A percentile compares a stretch with the other conserved stretches of the same genome.
These are phyloP conservation scores for Suhomyces kilbournensis DNA, from an alignment of 805 yeast species.

Conservation along the genomic window DNA sequence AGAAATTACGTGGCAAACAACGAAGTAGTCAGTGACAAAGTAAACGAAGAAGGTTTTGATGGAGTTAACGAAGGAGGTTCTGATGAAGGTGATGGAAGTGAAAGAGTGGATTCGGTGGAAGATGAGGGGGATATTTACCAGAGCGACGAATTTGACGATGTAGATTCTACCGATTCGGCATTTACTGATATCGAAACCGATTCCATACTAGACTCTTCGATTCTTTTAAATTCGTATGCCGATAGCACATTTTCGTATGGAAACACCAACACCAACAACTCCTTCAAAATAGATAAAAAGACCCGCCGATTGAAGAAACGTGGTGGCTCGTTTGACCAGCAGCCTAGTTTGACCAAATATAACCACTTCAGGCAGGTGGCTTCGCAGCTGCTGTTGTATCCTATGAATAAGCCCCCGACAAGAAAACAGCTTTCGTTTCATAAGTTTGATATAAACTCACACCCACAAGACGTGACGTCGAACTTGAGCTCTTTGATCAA, in stretches of 20 bases:
- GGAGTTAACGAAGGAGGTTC: neutral
- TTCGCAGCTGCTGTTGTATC: conserved; percentile 2
- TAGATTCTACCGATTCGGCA: conserved; percentile 37
- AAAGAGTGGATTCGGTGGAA: conserved; percentile 9
- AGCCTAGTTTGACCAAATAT: conserved; percentile 2
- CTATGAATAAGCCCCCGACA: neutral
- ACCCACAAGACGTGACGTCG: conserved; percentile 15
- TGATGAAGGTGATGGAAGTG: conserved; percentile 8
- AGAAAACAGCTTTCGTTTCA: conserved; percentile 16
- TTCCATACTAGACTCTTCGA: conserved; percentile 30
- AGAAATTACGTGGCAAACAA: neutral
- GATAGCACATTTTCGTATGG: conserved; percentile 14
- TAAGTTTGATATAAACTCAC: conserved; percentile 10
- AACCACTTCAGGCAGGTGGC: conserved; percentile 5
- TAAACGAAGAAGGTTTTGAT: no score
- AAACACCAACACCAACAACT: conserved; percentile 8
- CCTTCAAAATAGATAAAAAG: conserved; percentile 12
- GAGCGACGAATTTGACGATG: conserved; percentile 14
- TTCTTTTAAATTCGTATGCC: conserved; percentile 22
- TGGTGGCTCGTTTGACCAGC: conserved; percentile 13
- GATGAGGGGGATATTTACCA: conserved; percentile 18
- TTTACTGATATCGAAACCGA: conserved; percentile 43
- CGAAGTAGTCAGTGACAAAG: no score
- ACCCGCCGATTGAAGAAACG: conserved; percentile 16
- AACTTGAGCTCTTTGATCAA: conserved; percentile 45